These are phyloP conservation scores for Fraxinus floribunda DNA, from an alignment of 305 asterid species.

Conservation along the genomic window DNA sequence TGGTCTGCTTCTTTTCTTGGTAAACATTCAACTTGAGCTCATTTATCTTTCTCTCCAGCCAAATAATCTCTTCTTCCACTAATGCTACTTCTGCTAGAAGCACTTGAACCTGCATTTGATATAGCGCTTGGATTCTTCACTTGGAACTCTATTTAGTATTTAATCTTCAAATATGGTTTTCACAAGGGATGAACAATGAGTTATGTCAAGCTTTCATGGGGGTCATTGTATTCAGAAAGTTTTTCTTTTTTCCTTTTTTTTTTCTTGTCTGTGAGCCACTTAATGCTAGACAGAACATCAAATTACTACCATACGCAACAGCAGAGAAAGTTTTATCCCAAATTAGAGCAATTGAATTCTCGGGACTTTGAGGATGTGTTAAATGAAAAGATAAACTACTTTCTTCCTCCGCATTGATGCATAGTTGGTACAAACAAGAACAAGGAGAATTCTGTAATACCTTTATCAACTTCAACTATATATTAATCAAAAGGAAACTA, in stretches of 20 bases:
- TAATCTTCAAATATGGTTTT: neutral
- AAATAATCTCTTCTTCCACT: conserved; percentile 71
- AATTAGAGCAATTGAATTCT: neutral
- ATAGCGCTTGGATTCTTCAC: neutral
- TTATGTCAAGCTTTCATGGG: neutral
- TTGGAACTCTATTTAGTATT: neutral
- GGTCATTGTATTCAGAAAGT: neutral
- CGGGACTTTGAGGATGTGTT: neutral
- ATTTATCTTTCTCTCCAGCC: conserved; percentile 61
- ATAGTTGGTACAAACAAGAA: neutral
- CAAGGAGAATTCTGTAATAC: neutral
- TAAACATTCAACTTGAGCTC: conserved; percentile 47
- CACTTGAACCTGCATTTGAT: conserved; percentile 55
- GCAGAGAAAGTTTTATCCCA: neutral
- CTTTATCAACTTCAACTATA: neutral
- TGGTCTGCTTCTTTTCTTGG: conserved; percentile 50
- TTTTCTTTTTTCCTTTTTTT: neutral
- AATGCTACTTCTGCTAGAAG: conserved; percentile 62
- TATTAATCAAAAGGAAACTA: neutral
- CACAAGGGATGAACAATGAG: neutral
- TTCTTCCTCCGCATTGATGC: neutral
- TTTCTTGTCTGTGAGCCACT: neutral
- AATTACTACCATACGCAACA: neutral
- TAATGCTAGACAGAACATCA: neutral
- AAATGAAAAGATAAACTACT: neutral